Conservation (phyloP, 306 rosid species). For the Crataegus laevigata region DNA sequence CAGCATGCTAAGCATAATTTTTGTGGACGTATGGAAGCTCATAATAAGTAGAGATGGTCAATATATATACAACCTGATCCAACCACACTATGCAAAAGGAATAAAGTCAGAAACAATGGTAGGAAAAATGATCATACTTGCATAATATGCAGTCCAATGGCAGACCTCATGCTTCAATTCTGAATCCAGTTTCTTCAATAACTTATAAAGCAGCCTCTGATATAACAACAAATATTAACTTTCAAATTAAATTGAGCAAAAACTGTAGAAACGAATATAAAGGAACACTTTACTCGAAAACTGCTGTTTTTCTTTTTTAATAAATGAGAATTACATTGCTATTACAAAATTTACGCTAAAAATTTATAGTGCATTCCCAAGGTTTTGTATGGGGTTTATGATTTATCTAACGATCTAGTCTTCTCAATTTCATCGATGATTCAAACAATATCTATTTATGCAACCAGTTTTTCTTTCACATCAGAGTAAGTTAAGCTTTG, state of each 20-base stretch:
- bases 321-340: too few species aligned
- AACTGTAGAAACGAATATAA: background rate
- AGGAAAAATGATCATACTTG: slow-evolving; percentile 31
- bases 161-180: slow-evolving; percentile 90
- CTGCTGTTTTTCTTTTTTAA: too few species aligned
- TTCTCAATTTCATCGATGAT: too few species aligned
- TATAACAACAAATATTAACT: slow-evolving; percentile 19
- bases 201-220: slow-evolving; percentile 72
- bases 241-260: slow-evolving; percentile 2
- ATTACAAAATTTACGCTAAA: too few species aligned
- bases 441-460: too few species aligned
- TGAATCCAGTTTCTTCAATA: slow-evolving; percentile 71
- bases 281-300: slow-evolving; percentile 30
- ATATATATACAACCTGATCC: background rate
- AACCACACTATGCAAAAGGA: background rate
- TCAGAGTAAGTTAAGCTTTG: too few species aligned
- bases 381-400: too few species aligned
- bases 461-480: too few species aligned
- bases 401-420: too few species aligned
- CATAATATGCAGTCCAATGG: slow-evolving; percentile 95
- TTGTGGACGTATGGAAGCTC: background rate
- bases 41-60: background rate
- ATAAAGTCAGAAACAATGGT: background rate
- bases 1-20: background rate
- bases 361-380: too few species aligned